Evolutionary conservation across 1,139 yeast genomes (phyloP).

Genomic region (Geotrichum candidum): DNA sequence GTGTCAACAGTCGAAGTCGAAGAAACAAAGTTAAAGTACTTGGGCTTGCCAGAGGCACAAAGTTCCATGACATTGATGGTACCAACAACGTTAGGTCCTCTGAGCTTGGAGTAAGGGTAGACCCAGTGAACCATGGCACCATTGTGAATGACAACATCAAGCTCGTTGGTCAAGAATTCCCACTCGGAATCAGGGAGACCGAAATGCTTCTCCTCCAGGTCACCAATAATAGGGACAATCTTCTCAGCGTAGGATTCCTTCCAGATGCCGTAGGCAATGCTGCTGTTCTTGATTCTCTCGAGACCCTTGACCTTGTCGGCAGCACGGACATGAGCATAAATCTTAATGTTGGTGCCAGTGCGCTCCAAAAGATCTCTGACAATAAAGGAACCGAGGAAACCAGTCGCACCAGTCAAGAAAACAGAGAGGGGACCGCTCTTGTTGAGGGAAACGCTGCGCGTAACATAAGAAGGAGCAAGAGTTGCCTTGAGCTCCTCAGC

Average conservation of each 20-base stretch:
- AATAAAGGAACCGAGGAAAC: slow-evolving; percentile 89
- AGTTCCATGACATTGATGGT: slow-evolving; percentile 79
- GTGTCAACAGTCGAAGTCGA: slow-evolving; percentile 91
- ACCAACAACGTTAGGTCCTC: slow-evolving; percentile 90
- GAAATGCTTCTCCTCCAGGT: slow-evolving; percentile 62
- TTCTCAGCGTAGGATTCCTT: slow-evolving; percentile 50
- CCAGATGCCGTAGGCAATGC: slow-evolving; percentile 85
- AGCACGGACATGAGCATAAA: slow-evolving; percentile 91
- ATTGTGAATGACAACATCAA: slow-evolving; percentile 87
- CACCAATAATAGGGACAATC: slow-evolving; percentile 76
- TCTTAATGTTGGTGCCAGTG: slow-evolving; percentile 43
- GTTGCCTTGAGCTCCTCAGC: slow-evolving; percentile 52
- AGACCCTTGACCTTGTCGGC: slow-evolving; percentile 58
- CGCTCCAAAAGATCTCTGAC: slow-evolving; percentile 66
- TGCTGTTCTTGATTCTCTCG: slow-evolving; percentile 70
- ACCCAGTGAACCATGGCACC: slow-evolving; percentile 99
- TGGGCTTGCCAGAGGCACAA: slow-evolving; percentile 74
- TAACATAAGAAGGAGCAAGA: slow-evolving; percentile 41
- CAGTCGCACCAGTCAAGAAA: slow-evolving; percentile 93
- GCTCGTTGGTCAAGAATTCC: slow-evolving; percentile 47
- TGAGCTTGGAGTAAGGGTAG: slow-evolving; percentile 80
- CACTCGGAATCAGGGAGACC: slow-evolving; percentile 61
- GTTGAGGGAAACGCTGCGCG: slow-evolving; percentile 36
- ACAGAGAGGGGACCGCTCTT: slow-evolving; percentile 47
- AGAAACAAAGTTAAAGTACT: slow-evolving; percentile 84